A percentile compares a stretch with the other conserved stretches of the same genome.
phyloP scores from a whole-genome alignment of 768 basidiomycete genomes.

The Amyloporia xantha region DNA sequence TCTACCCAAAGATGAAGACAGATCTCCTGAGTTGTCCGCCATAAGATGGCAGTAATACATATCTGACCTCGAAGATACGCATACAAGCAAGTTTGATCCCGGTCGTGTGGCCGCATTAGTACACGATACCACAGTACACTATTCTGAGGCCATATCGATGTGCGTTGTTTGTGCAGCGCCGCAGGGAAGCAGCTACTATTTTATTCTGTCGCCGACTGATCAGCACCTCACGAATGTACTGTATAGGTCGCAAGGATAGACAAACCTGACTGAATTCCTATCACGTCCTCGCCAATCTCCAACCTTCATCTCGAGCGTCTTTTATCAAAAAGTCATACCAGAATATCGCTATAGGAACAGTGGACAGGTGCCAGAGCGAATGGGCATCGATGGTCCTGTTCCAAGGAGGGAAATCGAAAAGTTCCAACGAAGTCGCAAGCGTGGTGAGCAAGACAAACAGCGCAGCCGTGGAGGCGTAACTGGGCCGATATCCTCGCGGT shows the following conservation, averaged over 20 bases:
- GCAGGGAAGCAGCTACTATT: too few relatives aligned
- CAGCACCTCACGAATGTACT: too few relatives aligned
- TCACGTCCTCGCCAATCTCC: slow-evolving; percentile 40
- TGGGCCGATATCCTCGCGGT: slow-evolving; percentile 52
- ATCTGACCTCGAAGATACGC: too few relatives aligned
- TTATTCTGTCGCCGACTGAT: too few relatives aligned
- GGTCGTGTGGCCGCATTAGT: too few relatives aligned
- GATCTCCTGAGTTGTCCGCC: too few relatives aligned
- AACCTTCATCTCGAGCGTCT: slow-evolving; percentile 66
- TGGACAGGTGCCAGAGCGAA: slow-evolving; percentile 87
- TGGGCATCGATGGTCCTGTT: slow-evolving; percentile 81
- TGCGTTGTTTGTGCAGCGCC: too few relatives aligned
- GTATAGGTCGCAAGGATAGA: not conserved
- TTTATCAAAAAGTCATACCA: slow-evolving; percentile 86
- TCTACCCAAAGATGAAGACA: too few relatives aligned
- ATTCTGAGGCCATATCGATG: too few relatives aligned
- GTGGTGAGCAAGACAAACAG: slow-evolving; percentile 66
- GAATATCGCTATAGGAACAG: slow-evolving; percentile 62
- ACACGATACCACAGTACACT: too few relatives aligned
- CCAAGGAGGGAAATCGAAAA: slow-evolving; percentile 88
- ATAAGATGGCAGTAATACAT: too few relatives aligned
- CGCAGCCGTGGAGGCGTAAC: slow-evolving; percentile 45
- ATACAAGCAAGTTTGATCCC: too few relatives aligned
- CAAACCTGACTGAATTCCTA: slow-evolving; percentile 14
- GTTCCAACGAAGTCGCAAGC: slow-evolving; percentile 68